phyloP scores from a whole-genome alignment of 306 rosid genomes.

The Cicer chorassanicum region DNA sequence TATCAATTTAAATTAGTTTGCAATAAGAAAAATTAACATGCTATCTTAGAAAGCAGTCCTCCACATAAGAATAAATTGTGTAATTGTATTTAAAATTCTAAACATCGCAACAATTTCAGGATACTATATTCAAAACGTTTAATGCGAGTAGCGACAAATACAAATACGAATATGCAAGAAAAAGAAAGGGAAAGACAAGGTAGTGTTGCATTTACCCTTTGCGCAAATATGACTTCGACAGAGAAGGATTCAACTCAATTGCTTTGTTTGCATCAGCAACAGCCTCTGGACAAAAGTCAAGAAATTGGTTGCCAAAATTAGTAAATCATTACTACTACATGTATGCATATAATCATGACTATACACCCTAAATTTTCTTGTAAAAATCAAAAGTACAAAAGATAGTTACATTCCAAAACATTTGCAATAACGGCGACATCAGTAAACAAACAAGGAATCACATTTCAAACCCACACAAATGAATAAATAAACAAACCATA shows the following conservation, averaged over 20 bases:
- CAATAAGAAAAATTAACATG: not conserved
- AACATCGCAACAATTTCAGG: not conserved
- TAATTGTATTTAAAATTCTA: not conserved
- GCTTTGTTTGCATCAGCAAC: conserved; percentile 86
- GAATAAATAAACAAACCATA: not conserved
- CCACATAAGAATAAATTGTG: not conserved
- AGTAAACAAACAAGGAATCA: not conserved
- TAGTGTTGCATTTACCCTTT: conserved; percentile 65
- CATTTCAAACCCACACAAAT: not conserved
- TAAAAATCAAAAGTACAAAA: not conserved
- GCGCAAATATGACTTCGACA: conserved; percentile 75
- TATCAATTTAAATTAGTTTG: conserved; percentile 5
- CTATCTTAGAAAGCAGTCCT: not conserved
- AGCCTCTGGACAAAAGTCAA: conserved; percentile 66
- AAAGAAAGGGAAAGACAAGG: conserved; percentile 9
- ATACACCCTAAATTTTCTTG: not conserved
- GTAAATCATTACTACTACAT: conserved; percentile 28
- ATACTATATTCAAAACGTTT: not conserved
- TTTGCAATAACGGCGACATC: not conserved
- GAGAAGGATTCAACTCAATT: conserved; percentile 66
- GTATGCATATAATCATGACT: not conserved
- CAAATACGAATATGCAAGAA: not conserved
- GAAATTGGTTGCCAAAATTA: conserved; percentile 19
- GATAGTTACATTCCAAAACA: not conserved
- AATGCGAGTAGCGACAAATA: not conserved